Base-by-base conservation (phyloP, 2,329 filamentous ascomycete species). In the Stemphylium lycopersici region DNA sequence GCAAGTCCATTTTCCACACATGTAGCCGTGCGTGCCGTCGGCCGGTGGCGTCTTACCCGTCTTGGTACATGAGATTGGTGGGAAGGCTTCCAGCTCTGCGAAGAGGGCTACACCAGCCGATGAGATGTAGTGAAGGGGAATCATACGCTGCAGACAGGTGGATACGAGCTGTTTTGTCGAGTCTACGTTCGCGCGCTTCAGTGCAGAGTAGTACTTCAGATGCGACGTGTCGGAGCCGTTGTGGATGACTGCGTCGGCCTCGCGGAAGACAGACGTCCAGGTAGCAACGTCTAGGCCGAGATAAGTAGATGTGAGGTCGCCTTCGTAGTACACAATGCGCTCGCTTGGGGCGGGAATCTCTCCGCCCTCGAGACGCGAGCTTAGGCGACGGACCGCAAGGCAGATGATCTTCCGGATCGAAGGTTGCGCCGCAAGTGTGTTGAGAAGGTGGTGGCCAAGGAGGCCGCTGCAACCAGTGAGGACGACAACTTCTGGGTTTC, bases 1-100 rank as follows among this genome's bases (percentile, higher is more conserved):
- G 38, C 67, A 67, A 0, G 70, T 74, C 78, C 78, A 79, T 52
- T 78, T 78, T 12, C 64, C 56, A 1, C 73, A 71, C 2, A 63
- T 59, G 48, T 79, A 80, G 1, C 77, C 77, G 15, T 73, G 57
- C 5, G 63, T 42, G 11, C 68, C 69, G 39, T 72, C 61, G 3
- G 44, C 33, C 1, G 74, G 65, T 0, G 74, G 75, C 6, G 6
- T 16, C 5, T 24, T 18, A 11, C 40, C 33, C 20, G 46, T 16
- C 15, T 24, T 8, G 37, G 18, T 16, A 48, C 41, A 4, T 39
- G 56, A 20, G n/a, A 26, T 15, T 42, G 43, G 20, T 13, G 34
- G 16, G 15, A 41, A 12, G 10, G 16, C 13, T 31, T 22, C 16
- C 12, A 20, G 18, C 13, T 37, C 16, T 5, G 40, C 12, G 12